Conservation (phyloP, 2,329 filamentous ascomycete species). For the Fusarium agapanthi region DNA sequence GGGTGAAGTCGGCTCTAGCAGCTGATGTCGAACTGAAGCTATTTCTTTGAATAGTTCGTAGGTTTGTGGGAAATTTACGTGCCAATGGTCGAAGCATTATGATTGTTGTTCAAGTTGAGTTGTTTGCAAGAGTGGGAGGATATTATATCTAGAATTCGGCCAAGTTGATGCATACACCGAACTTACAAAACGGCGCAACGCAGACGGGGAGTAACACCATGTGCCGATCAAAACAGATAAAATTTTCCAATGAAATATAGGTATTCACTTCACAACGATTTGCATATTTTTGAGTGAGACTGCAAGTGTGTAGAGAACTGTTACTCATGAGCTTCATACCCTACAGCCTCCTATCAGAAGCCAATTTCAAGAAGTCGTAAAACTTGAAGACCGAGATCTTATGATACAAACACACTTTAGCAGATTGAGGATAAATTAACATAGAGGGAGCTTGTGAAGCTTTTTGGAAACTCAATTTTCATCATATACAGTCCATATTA, state of each 20-base stretch:
- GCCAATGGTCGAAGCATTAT: conserved; percentile 29
- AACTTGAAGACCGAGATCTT: not conserved
- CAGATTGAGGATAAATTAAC: not conserved
- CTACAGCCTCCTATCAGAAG: not conserved
- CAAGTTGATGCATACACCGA: conserved; percentile 3
- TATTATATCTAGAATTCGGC: not conserved
- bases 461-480: not conserved
- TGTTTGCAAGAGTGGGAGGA: not conserved
- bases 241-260: not conserved
- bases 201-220: not conserved
- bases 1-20: conserved; percentile 54
- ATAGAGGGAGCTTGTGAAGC: not conserved
- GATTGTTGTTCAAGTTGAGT: conserved; percentile 1
- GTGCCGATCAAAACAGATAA: not conserved
- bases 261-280: not conserved
- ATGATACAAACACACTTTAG: not conserved
- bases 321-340: not conserved
- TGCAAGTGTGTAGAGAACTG: not conserved
- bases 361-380: no score
- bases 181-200: conserved; percentile 1
- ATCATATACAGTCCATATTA: not conserved
- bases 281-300: not conserved
- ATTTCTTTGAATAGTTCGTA: conserved; percentile 17
- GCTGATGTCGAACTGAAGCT: conserved; percentile 50
- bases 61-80: not conserved